Conservation (phyloP, 192 early-diverging fungal genomes). For the Coemansia sp. region DNA sequence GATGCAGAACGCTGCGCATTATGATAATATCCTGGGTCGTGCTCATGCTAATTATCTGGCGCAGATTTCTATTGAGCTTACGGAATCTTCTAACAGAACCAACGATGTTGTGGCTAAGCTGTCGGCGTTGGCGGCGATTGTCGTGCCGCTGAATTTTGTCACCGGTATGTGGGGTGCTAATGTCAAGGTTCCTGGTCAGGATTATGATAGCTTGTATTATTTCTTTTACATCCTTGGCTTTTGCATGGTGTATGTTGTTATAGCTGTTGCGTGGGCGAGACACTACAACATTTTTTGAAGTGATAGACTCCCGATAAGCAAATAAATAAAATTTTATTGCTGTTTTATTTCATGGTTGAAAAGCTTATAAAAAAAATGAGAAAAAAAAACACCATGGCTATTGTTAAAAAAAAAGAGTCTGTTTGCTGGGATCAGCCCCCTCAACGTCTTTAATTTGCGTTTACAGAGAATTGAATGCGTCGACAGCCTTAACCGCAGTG, state of each 20-base stretch:
- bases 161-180: conserved; percentile 75
- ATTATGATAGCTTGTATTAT: conserved; percentile 41
- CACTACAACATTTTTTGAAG: conserved; percentile 42
- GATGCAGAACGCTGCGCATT: conserved; percentile 76
- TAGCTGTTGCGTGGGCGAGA: conserved; percentile 38
- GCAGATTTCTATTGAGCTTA: conserved; percentile 76
- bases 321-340: too few relatives aligned
- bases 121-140: conserved; percentile 83
- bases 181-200: conserved; percentile 56
- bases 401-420: too few relatives aligned
- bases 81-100: conserved; percentile 75
- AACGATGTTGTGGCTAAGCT: conserved; percentile 87
- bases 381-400: too few relatives aligned
- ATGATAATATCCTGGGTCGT: conserved; percentile 69
- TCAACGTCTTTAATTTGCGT: too few relatives aligned
- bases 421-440: too few relatives aligned
- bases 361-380: background rate
- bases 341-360: background rate
- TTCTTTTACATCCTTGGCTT: conserved; percentile 50
- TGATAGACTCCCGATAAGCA: too few relatives aligned
- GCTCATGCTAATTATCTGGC: conserved; percentile 78
- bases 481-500: conserved; percentile 48
- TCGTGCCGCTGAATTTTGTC: conserved; percentile 89
- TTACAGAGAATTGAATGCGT: conserved; percentile 38
- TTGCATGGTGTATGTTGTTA: conserved; percentile 39